These are phyloP conservation scores for Sporothrix schenckii DNA, from an alignment of 2,329 filamentous ascomycete species.

Conservation along the genomic window DNA sequence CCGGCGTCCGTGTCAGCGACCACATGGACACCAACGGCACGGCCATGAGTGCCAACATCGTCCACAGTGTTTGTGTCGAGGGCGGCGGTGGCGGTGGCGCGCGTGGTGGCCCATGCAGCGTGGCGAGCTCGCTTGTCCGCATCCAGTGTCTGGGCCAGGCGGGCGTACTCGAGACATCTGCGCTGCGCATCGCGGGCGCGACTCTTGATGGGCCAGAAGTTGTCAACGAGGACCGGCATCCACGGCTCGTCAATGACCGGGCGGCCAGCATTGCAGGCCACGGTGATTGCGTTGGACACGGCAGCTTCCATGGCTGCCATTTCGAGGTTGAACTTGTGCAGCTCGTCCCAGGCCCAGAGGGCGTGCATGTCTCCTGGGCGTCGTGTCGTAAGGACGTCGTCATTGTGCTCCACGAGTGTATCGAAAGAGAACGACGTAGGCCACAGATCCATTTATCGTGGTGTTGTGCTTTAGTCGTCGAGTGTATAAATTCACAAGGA, in stretches of 20 bases:
- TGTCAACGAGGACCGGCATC: neutral
- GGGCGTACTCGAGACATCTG: neutral
- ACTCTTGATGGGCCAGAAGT: neutral
- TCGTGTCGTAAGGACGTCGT: no score
- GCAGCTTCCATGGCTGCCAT: neutral
- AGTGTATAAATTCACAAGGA: no score
- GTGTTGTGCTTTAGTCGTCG: no score
- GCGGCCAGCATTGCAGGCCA: neutral
- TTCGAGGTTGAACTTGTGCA: no score
- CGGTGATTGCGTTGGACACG: neutral
- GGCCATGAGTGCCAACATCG: neutral
- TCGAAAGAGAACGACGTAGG: no score
- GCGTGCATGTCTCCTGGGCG: no score
- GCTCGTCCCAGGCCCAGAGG: no score
- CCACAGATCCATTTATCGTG: no score
- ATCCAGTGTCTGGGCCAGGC: neutral
- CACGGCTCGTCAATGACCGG: neutral
- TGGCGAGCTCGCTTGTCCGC: neutral
- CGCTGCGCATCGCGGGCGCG: neutral
- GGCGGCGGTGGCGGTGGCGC: neutral
- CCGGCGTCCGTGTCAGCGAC: neutral
- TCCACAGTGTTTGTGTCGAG: neutral
- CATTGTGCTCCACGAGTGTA: no score
- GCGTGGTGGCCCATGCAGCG: neutral
- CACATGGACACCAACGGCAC: constrained; percentile 3